Base-by-base conservation (phyloP, 805 yeast species). In the Pichia exigua region DNA sequence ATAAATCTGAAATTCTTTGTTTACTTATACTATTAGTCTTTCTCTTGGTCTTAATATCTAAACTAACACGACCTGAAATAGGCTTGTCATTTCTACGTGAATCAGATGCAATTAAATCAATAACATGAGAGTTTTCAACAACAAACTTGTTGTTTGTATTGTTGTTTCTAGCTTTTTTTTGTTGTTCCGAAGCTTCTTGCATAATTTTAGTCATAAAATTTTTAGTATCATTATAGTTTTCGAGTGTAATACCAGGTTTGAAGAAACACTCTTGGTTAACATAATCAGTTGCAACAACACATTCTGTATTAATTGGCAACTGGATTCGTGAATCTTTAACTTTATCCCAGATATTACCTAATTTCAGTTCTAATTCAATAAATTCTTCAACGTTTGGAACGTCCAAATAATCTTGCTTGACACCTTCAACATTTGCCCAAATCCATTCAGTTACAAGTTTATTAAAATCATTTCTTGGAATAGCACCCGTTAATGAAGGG, bases 361-460 rank as follows among this genome's bases (percentile, higher is more conserved):
- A 78, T 62, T 86, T 86, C 61, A 85, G 71, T 67, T 87, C 95
- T 59, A 87, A 67, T 70, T 87, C 95, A 28, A 86, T 73, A 59
- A 72, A 78, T 22, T 82, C 73, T 48, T 76, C 71, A 28, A 58
- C 73, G 57, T 54, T 74, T 68, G 63, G 63, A 20, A 64, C 57
- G 48, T 65, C 65, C 2, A 54, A 47, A 45, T 65, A 61, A 59
- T 74, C 76, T 42, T 78, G 78, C 41, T 80, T 77, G 41, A 87
- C 76, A 35, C 87, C 87, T 44, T 75, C 75, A 45, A 89, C 73
- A 56, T 87, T 84, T 20, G 95, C 90, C 73, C 85, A 90, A 10
- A 91, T 75, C 97, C 97, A 91, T 59, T 85, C 88, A 22, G 94
- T 85, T 8, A 91, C 81, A 35, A 87, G 80, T 61, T 91, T 79